Percentiles rank a stretch among this genome's conserved stretches.
phyloP scores from a whole-genome alignment of 768 basidiomycete species.

The Suillus clintonianus region DNA sequence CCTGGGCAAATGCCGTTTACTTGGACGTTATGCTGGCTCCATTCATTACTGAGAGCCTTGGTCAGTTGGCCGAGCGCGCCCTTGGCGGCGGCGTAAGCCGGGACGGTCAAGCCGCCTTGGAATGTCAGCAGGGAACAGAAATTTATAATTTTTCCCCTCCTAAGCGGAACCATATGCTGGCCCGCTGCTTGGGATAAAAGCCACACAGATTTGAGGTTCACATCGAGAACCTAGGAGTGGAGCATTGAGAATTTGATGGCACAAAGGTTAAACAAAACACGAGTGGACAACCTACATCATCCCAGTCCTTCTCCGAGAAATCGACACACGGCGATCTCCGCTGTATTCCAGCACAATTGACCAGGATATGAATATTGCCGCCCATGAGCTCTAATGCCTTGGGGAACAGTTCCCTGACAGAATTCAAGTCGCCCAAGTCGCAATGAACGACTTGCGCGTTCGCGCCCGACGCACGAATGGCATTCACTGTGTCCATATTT shows the following conservation, averaged over 20 bases:
- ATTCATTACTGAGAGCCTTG: conserved; percentile 91
- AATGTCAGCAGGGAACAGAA: conserved; percentile 55
- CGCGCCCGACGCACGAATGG: conserved; percentile 38
- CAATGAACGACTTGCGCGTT: conserved; percentile 49
- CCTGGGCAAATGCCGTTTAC: conserved; percentile 90
- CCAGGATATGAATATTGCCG: conserved; percentile 58
- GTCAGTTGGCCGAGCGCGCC: conserved; percentile 84
- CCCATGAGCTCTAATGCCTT: conserved; percentile 51
- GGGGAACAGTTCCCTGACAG: conserved; percentile 51
- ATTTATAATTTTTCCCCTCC: conserved; percentile 73
- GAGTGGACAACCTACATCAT: conserved; percentile 54
- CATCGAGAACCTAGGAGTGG: conserved; percentile 65
- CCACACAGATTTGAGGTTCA: conserved; percentile 89
- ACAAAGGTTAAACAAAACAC: conserved; percentile 23
- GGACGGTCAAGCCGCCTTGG: conserved; percentile 69
- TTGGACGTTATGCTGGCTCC: conserved; percentile 85
- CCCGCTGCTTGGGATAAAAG: conserved; percentile 86
- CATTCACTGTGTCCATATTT: conserved; percentile 36
- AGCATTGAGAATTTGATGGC: conserved; percentile 11
- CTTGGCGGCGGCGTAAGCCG: conserved; percentile 91
- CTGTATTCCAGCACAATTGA: conserved; percentile 71
- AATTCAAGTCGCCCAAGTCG: conserved; percentile 53
- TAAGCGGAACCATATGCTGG: conserved; percentile 79
- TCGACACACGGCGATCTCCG: conserved; percentile 60
- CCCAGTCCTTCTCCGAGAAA: conserved; percentile 70